Conservation (phyloP, 2,329 filamentous ascomycete genomes). For the Alternaria rosae region DNA sequence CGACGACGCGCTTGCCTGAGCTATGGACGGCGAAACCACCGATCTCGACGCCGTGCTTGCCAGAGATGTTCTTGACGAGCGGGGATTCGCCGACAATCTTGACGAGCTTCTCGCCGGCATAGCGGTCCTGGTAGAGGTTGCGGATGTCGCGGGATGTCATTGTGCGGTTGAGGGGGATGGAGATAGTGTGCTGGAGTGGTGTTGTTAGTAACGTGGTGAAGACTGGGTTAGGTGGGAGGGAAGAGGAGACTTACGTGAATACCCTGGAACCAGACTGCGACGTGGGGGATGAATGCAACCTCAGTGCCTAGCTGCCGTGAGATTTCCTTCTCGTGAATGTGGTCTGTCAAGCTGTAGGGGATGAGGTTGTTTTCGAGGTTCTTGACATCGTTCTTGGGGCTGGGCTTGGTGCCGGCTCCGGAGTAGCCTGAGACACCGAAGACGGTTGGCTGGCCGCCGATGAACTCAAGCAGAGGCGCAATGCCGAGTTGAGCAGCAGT, state of each 20-base stretch:
- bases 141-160: conserved; percentile 93
- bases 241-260: conserved; percentile 67
- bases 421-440: conserved; percentile 96
- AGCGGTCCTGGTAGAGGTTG: conserved; percentile 94
- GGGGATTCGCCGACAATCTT: conserved; percentile 91
- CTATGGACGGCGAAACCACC: conserved; percentile 94
- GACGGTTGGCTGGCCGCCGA: conserved; percentile 79
- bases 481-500: conserved; percentile 92
- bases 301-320: conserved; percentile 75
- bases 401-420: conserved; percentile 92
- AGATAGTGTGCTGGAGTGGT: conserved; percentile 91
- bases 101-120: conserved; percentile 93
- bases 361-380: conserved; percentile 87
- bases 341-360: conserved; percentile 88
- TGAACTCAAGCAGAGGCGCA: conserved; percentile 77
- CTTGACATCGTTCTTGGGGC: conserved; percentile 89
- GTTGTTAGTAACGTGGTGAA: background rate
- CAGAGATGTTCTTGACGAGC: conserved; percentile 81
- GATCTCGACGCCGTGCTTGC: conserved; percentile 90
- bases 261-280: conserved; percentile 96
- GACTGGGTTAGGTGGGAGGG: background rate
- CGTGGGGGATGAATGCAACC: conserved; percentile 90
- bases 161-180: conserved; percentile 81
- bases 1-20: conserved; percentile 88
- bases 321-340: conserved; percentile 95